Conservation (phyloP, 805 yeast genomes). For the Pichia membranifaciens region DNA sequence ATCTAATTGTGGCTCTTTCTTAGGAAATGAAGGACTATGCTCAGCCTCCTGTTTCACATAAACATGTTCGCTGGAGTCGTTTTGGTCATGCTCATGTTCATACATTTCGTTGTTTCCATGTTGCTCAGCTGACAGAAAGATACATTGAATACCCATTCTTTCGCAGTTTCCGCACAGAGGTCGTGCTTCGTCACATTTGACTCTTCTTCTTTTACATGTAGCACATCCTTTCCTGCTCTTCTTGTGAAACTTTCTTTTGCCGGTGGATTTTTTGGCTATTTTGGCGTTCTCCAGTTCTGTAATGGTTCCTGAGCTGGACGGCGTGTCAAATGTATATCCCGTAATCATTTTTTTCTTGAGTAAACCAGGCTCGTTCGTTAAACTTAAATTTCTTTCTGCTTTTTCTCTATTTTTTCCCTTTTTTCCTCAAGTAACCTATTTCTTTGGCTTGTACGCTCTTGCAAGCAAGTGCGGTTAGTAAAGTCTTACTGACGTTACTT, state of each 20-base stretch:
- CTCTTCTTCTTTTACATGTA: conserved; percentile 83
- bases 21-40: not conserved
- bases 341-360: not conserved
- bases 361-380: no score
- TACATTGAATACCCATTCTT: conserved; percentile 73
- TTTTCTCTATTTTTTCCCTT: not conserved
- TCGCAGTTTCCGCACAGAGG: conserved; percentile 77
- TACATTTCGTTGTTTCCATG: not conserved
- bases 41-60: not conserved
- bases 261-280: conserved; percentile 40
- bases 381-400: not conserved
- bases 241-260: conserved; percentile 82
- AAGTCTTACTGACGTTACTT: no score
- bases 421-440: not conserved
- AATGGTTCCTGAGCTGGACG: not conserved
- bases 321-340: not conserved
- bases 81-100: not conserved
- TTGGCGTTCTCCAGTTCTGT: conserved; percentile 15
- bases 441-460: no score
- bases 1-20: not conserved
- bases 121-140: conserved; percentile 34
- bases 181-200: conserved; percentile 84
- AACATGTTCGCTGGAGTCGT: not conserved
- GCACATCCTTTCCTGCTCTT: conserved; percentile 87
- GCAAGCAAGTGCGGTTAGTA: no score